Evolutionary conservation across 192 early-diverging fungal species (phyloP), one percentile per base, ranked within the genome.

Genomic region (Mortierella alpina): DNA sequence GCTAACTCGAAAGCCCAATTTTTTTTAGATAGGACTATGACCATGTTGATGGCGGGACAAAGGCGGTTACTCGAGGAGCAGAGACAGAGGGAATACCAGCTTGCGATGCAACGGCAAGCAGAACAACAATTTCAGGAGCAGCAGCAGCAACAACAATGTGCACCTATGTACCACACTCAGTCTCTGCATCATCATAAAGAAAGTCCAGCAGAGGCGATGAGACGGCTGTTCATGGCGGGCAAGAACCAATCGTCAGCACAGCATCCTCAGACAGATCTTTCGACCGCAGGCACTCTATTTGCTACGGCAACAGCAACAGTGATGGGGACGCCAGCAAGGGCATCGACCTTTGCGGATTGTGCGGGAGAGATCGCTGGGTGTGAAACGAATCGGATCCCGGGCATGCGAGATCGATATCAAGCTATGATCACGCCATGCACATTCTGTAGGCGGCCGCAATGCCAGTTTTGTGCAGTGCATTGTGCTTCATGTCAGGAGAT

Each of bases 41-140:
- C 77, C 15, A 48, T 67, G 55, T 72, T 80, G 77, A 68, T 72
- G 65, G 58, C 62, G n/a, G 77, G 77, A 20, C 77, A 80, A 54
- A 60, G 59, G 18, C 63, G 59, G 20, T 22, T 72, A 53, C 18
- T 68, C 23, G 65, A 67, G 22, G 77, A 72, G 47, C 63, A 72
- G 20, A 78, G 44, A 22, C 68, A 56, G 31, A 54, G 44, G n/a
- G 56, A 68, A 49, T 42, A 66, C 15, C n/a, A 66, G 22, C 14
- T 49, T 8, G 57, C 58, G 10, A 44, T 56, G 57, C 49, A 55
- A 58, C 4, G 14, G 41, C 73, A 53, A 45, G 41, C 23, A 22
- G 40, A 53, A 53, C 70, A 64, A 31, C 53, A 57, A 39, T 6
- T 49, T 2, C 75, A 67, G 41, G 18, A 45, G 23, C 57, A 63